Conservation (phyloP, 2,329 filamentous ascomycete genomes). For the Penicillium sp. region DNA sequence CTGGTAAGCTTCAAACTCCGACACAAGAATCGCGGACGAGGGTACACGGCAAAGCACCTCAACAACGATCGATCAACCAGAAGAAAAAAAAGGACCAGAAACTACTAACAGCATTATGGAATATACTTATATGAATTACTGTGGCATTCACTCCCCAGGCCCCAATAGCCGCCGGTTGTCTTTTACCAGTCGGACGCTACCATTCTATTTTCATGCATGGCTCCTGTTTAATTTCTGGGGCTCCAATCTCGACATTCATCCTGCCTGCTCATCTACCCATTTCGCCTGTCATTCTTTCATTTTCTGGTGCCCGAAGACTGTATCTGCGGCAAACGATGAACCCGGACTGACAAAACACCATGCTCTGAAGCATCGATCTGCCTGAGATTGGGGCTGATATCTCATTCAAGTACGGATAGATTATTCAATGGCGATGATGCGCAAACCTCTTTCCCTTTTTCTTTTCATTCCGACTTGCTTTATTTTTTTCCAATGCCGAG, state of each 20-base stretch:
- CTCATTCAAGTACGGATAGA: conserved; percentile 22
- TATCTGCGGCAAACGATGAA: conserved; percentile 13
- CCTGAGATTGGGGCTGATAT: conserved; percentile 26
- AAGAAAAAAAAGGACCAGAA: conserved; percentile 2
- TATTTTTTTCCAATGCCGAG: conserved; percentile 17
- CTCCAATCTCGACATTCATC: conserved; percentile 17
- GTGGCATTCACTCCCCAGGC: neutral
- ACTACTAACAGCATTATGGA: neutral
- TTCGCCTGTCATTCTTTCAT: conserved; percentile 21
- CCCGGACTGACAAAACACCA: conserved; percentile 12
- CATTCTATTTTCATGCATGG: conserved; percentile 2
- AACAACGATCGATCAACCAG: neutral
- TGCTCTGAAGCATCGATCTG: conserved; percentile 20
- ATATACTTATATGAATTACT: conserved; percentile 5
- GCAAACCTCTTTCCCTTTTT: conserved; percentile 1
- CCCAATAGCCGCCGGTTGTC: neutral
- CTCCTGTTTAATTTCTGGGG: conserved; percentile 14
- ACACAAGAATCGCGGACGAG: neutral
- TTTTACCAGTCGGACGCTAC: neutral
- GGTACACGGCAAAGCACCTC: neutral
- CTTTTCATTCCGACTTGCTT: conserved; percentile 24
- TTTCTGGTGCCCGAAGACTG: conserved; percentile 9
- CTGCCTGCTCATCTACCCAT: conserved; percentile 25
- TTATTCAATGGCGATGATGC: conserved; percentile 26
- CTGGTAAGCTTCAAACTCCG: neutral